A percentile compares a stretch with the other conserved stretches of the same genome.
phyloP scores from a whole-genome alignment of 2,329 filamentous ascomycete genomes.

The Tolypocladium ovalisporum region DNA sequence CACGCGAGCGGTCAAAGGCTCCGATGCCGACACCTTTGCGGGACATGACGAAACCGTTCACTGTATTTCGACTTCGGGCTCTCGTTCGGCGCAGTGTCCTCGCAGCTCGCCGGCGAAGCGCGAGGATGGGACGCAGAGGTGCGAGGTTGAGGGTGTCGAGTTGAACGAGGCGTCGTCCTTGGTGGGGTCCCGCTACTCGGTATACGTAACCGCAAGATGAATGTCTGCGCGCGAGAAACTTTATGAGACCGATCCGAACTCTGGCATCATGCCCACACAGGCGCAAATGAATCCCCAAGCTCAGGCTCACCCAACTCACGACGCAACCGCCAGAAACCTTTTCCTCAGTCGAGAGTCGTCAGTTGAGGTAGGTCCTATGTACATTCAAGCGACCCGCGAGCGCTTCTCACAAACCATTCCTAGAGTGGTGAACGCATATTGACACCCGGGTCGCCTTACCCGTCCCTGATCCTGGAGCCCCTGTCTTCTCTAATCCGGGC shows the following conservation, averaged over 20 bases:
- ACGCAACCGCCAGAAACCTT: neutral
- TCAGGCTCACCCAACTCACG: neutral
- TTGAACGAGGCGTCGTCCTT: neutral
- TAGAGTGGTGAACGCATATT: neutral
- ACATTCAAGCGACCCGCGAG: neutral
- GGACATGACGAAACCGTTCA: conserved; percentile 35
- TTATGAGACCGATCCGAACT: too few species aligned
- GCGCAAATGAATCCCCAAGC: neutral
- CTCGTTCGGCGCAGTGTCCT: neutral
- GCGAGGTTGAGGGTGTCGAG: neutral
- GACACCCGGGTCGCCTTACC: neutral
- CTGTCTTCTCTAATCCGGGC: neutral
- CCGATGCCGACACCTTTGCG: conserved; percentile 82
- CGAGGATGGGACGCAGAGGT: neutral
- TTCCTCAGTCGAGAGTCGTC: neutral
- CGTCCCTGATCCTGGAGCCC: neutral
- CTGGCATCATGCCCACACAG: neutral
- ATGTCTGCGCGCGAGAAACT: too few species aligned
- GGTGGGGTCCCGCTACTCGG: neutral
- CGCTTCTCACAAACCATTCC: neutral
- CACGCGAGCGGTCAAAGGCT: conserved; percentile 75
- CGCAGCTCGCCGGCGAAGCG: neutral
- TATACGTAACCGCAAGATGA: neutral
- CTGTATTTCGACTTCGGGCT: neutral
- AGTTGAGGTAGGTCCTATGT: neutral